Evolutionary conservation across 805 yeast species (phyloP).

Genomic region (Diddensiella transvaalensis): DNA sequence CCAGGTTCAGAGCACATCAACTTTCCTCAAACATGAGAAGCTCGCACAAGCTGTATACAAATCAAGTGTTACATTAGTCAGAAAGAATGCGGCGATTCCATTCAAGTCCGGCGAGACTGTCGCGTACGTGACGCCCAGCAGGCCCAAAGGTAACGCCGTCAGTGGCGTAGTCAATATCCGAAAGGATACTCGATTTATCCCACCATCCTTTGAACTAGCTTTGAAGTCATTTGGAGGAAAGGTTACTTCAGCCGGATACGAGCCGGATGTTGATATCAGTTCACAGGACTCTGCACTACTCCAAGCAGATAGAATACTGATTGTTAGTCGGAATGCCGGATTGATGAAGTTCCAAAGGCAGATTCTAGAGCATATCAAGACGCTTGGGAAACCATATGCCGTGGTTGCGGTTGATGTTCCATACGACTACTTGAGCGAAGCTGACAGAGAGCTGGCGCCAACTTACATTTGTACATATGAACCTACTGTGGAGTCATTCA

Average conservation of each 20-base stretch:
- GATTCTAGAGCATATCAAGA: slow-evolving; percentile 51
- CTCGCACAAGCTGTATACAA: slow-evolving; percentile 37
- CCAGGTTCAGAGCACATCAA: slow-evolving; percentile 36
- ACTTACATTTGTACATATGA: slow-evolving; percentile 56
- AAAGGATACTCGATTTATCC: slow-evolving; percentile 24
- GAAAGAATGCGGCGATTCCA: slow-evolving; percentile 41
- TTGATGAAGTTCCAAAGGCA: slow-evolving; percentile 55
- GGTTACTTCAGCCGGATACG: slow-evolving; percentile 50
- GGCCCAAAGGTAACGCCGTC: slow-evolving; percentile 7
- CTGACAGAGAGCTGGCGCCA: slow-evolving; percentile 43
- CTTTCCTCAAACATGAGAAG: slow-evolving; percentile 27
- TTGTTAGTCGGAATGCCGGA: slow-evolving; percentile 47
- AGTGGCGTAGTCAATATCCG: slow-evolving; percentile 30
- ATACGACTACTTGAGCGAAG: slow-evolving; percentile 46
- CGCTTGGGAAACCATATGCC: slow-evolving; percentile 47
- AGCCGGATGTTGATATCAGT: slow-evolving; percentile 43
- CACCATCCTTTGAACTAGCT: slow-evolving; percentile 38
- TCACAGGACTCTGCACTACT: slow-evolving; percentile 49
- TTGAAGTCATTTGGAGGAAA: slow-evolving; percentile 39
- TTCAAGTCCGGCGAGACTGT: slow-evolving; percentile 27
- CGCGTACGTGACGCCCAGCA: slow-evolving; percentile 24
- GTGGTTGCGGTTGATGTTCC: slow-evolving; percentile 56
- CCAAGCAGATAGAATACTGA: slow-evolving; percentile 41
- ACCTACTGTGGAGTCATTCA: slow-evolving; percentile 47
- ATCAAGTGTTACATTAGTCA: slow-evolving; percentile 46